Evolutionary conservation across 805 yeast species (phyloP), one percentile per base, ranked within the genome.

Genomic region (Jamesozyma piceae): DNA sequence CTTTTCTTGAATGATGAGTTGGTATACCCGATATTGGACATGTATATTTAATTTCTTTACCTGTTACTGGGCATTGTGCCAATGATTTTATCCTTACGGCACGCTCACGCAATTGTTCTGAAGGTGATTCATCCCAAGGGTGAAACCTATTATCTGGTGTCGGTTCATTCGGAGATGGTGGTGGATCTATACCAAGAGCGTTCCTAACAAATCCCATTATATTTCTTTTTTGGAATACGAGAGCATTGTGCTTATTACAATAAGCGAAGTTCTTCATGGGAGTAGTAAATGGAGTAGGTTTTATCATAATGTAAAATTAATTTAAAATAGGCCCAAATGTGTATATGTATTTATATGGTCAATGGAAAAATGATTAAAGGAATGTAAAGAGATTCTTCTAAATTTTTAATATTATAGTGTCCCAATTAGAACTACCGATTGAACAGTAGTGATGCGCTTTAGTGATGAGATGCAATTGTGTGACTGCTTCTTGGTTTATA

Each of bases 21-120:
- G 98, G 98, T 39, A 92, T 88, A 2, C 98, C 98, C 4, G 95
- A 84, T 43, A 75, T 67, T 1, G 98, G 98, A 66, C 97, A 92
- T 2, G 89, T 85, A 62, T 72, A 92, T 50, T 81, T 73, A 45
- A 92, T 85, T 37, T 82, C 81, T 49, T 79, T 74, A 17, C 78
- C 72, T 0, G 97, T 89, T 11, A 89, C 92, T 0, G 97, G 97
- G 62, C 97, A 90, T 56, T 76, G 75, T 10, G 95, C 96, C 47
- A 80, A 72, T 4, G 95, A 82, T 58, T 89, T 75, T 48, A 90
- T 92, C 44, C 80, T 77, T 18, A 95, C 96, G 1, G 97, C 97
- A 47, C 97, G 74, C 51, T 86, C 82, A 49, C 97, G 75, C 45
- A 90, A 70, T 51, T 86, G 96, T 42, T 82, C 83, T 21, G 80